Evolutionary conservation across 129 eudicot species (phyloP).

Genomic region (Deinandra increscens): DNA sequence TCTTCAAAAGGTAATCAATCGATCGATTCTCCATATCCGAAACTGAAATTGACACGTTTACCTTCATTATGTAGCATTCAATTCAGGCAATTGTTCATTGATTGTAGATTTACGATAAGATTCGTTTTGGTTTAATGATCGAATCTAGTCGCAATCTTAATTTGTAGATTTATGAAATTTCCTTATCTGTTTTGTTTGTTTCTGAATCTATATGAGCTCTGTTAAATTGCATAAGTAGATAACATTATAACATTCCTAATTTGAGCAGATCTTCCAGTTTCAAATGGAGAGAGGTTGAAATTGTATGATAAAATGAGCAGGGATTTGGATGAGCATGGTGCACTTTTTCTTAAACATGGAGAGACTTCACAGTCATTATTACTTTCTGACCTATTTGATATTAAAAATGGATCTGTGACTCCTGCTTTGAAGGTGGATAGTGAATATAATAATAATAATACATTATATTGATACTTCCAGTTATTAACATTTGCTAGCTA

Average conservation of each 20-base stretch:
- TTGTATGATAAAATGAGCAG: conserved; percentile 69
- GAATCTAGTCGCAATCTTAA: conserved; percentile 7
- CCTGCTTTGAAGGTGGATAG: conserved; percentile 69
- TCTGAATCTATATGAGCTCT: conserved; percentile 10
- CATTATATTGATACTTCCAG: background rate
- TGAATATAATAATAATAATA: too few relatives aligned
- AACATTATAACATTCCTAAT: background rate
- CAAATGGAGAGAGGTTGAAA: conserved; percentile 55
- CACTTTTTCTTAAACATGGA: conserved; percentile 78
- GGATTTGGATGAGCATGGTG: conserved; percentile 84
- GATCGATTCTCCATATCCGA: background rate
- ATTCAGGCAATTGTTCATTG: background rate
- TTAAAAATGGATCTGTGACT: conserved; percentile 56
- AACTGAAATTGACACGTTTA: conserved; percentile 7
- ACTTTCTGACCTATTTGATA: conserved; percentile 69
- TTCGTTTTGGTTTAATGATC: background rate
- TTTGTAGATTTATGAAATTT: too few relatives aligned
- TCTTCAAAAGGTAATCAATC: conserved; percentile 43
- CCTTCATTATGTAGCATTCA: background rate
- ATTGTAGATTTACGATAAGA: background rate
- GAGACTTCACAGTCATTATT: conserved; percentile 84
- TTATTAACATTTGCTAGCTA: conserved; percentile 10
- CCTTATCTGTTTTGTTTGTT: too few relatives aligned
- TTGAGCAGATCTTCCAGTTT: conserved; percentile 37
- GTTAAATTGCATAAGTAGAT: conserved; percentile 1